Conservation (phyloP, 2,329 filamentous ascomycete species). For the Pyricularia sp. region DNA sequence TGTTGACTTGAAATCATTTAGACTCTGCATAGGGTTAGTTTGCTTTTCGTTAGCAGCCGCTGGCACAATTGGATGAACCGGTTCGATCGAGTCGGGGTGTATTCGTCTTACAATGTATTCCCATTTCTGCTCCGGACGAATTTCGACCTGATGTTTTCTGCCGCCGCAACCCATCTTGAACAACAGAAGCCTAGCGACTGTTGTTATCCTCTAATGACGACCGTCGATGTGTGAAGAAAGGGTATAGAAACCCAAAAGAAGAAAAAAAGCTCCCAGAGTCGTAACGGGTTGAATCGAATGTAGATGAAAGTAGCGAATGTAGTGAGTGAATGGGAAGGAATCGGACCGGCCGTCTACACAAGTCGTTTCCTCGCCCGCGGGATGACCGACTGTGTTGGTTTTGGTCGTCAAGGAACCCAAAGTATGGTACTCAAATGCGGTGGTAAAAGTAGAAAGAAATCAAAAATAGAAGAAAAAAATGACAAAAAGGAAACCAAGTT, state of each 20-base stretch:
- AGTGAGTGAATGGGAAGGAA: slow-evolving; percentile 6
- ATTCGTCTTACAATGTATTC: slow-evolving; percentile 68
- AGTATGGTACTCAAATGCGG: background rate
- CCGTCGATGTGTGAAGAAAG: background rate
- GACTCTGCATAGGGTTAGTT: slow-evolving; percentile 23
- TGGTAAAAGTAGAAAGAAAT: background rate
- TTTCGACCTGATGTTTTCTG: slow-evolving; percentile 39
- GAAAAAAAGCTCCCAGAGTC: slow-evolving; percentile 6
- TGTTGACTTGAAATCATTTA: slow-evolving; percentile 71
- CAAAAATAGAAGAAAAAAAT: background rate
- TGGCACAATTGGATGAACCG: slow-evolving; percentile 9
- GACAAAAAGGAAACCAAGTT: background rate
- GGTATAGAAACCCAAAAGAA: slow-evolving; percentile 4
- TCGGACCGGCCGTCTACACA: slow-evolving; percentile 19
- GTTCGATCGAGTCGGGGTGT: background rate
- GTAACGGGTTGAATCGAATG: slow-evolving; percentile 10
- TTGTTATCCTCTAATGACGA: slow-evolving; percentile 17
- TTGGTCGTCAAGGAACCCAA: slow-evolving; percentile 10
- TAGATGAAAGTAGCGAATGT: slow-evolving; percentile 8
- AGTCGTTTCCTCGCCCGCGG: slow-evolving; percentile 24
- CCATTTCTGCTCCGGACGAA: slow-evolving; percentile 85
- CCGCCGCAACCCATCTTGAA: slow-evolving; percentile 47
- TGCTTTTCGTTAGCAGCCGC: background rate
- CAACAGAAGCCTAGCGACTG: background rate
- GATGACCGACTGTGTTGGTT: slow-evolving; percentile 17